phyloP scores from a whole-genome alignment of 306 rosid genomes.

The Vigna hirtella region DNA sequence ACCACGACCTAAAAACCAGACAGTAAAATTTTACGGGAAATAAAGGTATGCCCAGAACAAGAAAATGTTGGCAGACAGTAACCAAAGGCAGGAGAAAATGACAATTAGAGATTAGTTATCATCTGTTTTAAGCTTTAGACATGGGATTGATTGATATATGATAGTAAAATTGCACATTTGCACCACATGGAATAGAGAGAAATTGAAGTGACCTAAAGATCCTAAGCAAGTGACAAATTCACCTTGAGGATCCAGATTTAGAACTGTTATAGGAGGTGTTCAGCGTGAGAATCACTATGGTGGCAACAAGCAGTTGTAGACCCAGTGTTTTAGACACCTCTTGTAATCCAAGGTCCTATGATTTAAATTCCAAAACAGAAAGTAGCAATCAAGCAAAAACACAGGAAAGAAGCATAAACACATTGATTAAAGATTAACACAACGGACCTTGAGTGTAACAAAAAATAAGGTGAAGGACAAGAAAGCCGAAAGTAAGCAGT shows the following conservation, averaged over 20 bases:
- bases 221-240: slow-evolving; percentile 23
- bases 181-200: neutral
- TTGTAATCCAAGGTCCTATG: slow-evolving; percentile 71
- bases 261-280: slow-evolving; percentile 65
- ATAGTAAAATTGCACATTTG: slow-evolving; percentile 1
- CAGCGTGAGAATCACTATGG: slow-evolving; percentile 77
- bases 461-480: slow-evolving; percentile 78
- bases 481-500: slow-evolving; percentile 76
- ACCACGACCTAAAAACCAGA: slow-evolving; percentile 29
- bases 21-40: neutral
- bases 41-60: neutral
- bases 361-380: slow-evolving; percentile 23
- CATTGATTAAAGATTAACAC: neutral
- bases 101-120: slow-evolving; percentile 17
- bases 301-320: slow-evolving; percentile 64
- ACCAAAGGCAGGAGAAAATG: neutral
- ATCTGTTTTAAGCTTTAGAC: neutral
- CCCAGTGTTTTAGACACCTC: slow-evolving; percentile 63
- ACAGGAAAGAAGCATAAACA: neutral
- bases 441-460: slow-evolving; percentile 59
- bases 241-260: slow-evolving; percentile 69
- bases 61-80: neutral
- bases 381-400: slow-evolving; percentile 13
- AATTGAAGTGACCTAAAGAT: slow-evolving; percentile 9
- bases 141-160: neutral